Evolutionary conservation across 2,329 filamentous ascomycete genomes (phyloP), one percentile per base, ranked within the genome.

Genomic region (Ophiocordyceps camponoti-saundersi): DNA sequence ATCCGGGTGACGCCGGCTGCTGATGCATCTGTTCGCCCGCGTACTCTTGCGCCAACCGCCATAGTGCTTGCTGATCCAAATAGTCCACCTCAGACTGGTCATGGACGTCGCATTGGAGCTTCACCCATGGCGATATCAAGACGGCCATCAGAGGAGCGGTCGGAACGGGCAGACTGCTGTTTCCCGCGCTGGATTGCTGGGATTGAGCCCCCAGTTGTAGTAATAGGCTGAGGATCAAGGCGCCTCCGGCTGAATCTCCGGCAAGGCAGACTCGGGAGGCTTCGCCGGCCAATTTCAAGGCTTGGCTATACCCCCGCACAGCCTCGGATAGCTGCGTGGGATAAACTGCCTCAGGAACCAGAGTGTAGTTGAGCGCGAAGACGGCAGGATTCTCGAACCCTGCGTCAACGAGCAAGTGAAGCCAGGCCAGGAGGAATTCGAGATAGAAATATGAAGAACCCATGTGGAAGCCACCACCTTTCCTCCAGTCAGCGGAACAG

Each of bases 371-470:
- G 6, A 92, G 68, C 1, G 82, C 78, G 57, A 92, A 87, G 3
- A 92, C 73, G 21, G 83, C 82, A 0, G 86, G 86, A 56, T 89
- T 92, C 11, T 65, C 60, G 59, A 82, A 90, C 1, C 82, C 82
- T 18, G 70, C 66, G 46, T 73, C 65, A 47, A 76, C 70, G 39
- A 93, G 69, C 18, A 87, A 65, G 42, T 71, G 68, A 13, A 85
- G 66, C 80, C 82, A 87, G 10, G 78, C 75, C 47, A 90, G 66
- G 3, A 93, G 69, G 53, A 90, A 92, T 56, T 93, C 87, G 34
- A 89, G 73, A 60, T 93, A 93, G 61, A 93, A 93, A 64, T 83
- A 84, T 18, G 74, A 70, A 13, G 83, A 87, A 3, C 86, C 87
- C 80, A 93, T 85, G 7, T 78, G 77, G 59, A 93, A 92, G 0